Evolutionary conservation across 2,329 filamentous ascomycete species (phyloP).

Genomic region (Sporothrix brunneoviolacea): DNA sequence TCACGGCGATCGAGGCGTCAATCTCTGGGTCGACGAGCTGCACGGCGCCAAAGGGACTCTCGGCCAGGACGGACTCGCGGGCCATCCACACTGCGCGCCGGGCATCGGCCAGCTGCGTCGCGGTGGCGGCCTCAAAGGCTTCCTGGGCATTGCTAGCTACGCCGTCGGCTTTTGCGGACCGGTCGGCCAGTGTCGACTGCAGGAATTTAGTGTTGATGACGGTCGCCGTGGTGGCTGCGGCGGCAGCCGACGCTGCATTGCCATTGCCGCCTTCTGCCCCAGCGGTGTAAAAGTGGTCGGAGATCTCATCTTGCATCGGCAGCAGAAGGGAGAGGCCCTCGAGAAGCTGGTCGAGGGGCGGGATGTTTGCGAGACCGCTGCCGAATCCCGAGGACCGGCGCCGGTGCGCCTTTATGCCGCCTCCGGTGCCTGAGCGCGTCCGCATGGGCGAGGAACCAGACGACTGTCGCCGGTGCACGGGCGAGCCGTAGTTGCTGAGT

Average conservation of each 20-base stretch:
- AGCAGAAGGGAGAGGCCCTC: conserved; percentile 39
- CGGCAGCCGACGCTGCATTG: neutral
- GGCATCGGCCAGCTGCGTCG: conserved; percentile 40
- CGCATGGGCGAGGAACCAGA: conserved; percentile 29
- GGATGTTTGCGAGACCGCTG: conserved; percentile 25
- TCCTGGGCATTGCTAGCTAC: conserved; percentile 42
- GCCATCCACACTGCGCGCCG: conserved; percentile 42
- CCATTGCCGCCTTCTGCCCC: conserved; percentile 3
- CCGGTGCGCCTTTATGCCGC: conserved; percentile 14
- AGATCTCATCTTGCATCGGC: conserved; percentile 27
- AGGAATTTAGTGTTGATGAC: conserved; percentile 21
- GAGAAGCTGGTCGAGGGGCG: conserved; percentile 42
- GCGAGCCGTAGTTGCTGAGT: conserved; percentile 26
- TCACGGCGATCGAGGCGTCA: conserved; percentile 41
- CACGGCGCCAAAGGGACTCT: conserved; percentile 43
- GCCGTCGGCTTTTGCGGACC: conserved; percentile 36
- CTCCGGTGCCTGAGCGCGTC: conserved; percentile 24
- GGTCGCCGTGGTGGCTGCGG: conserved; percentile 1
- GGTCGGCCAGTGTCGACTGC: conserved; percentile 31
- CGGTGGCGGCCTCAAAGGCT: conserved; percentile 40
- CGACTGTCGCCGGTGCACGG: conserved; percentile 25
- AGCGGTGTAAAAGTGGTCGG: conserved; percentile 14
- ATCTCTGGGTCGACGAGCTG: conserved; percentile 47
- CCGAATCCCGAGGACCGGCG: conserved; percentile 30
- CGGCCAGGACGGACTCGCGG: conserved; percentile 45